phyloP scores from a whole-genome alignment of 1,284 basidiomycete genomes.

The Ganoderma multipileum region DNA sequence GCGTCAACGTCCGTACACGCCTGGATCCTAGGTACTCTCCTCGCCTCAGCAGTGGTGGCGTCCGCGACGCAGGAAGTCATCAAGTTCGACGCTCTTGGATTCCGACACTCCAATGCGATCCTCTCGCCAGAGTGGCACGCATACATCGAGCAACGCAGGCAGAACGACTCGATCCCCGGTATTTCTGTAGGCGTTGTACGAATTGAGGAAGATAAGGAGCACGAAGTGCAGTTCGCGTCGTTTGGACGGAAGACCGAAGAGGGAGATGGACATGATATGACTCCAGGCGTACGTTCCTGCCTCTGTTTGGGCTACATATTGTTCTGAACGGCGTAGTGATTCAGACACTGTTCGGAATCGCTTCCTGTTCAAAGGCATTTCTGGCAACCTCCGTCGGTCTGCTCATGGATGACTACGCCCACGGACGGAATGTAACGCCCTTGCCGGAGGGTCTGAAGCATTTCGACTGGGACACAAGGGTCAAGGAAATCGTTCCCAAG shows the following conservation, averaged over 20 bases:
- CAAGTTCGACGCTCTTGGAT: no score
- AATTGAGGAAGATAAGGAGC: conserved; percentile 20
- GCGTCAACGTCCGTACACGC: no score
- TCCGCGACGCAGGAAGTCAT: no score
- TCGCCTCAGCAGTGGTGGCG: neutral
- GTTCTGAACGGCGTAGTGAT: neutral
- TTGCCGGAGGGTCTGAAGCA: conserved; percentile 20
- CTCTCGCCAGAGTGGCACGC: conserved; percentile 13
- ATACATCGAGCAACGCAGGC: conserved; percentile 25
- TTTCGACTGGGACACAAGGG: conserved; percentile 43
- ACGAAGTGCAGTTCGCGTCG: conserved; percentile 12
- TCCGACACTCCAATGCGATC: neutral
- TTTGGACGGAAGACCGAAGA: conserved; percentile 39
- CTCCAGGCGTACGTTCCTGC: conserved; percentile 34
- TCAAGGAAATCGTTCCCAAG: conserved; percentile 46
- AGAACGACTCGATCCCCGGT: conserved; percentile 29
- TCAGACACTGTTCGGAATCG: conserved; percentile 49
- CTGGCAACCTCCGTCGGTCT: conserved; percentile 42
- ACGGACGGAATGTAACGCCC: conserved; percentile 30
- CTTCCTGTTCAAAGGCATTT: conserved; percentile 53
- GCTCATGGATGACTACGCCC: conserved; percentile 33
- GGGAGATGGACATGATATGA: conserved; percentile 34
- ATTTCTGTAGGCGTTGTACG: conserved; percentile 31
- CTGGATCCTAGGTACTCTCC: neutral
- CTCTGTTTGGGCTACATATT: neutral